A percentile compares a stretch with the other conserved stretches of the same genome.
Evolutionary conservation across 169 alveolate genomes (phyloP).

Genomic region (Toxoplasma gondii): DNA sequence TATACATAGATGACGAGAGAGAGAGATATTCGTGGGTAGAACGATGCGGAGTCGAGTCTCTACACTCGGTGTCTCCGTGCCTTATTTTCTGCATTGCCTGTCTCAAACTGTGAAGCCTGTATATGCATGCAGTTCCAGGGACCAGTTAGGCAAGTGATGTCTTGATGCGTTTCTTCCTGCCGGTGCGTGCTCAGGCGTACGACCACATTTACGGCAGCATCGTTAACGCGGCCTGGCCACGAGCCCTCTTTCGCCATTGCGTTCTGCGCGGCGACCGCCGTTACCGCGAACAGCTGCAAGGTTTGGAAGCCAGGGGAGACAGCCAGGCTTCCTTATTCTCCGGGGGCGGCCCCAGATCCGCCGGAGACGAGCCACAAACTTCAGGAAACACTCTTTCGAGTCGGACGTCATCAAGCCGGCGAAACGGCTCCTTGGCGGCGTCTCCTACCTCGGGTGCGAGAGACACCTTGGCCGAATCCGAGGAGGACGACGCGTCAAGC

Average conservation of each 20-base stretch:
- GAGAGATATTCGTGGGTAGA: neutral
- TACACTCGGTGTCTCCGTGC: neutral
- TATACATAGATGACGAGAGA: neutral
- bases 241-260: conserved; percentile 61
- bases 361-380: neutral
- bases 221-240: conserved; percentile 67
- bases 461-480: neutral
- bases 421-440: too few relatives aligned
- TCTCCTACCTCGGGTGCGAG: too few relatives aligned
- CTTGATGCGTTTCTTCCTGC: too few relatives aligned
- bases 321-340: neutral
- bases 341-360: neutral
- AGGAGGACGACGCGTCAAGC: neutral
- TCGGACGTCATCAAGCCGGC: too few relatives aligned
- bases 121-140: too few relatives aligned
- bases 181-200: conserved; percentile 52
- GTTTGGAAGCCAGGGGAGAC: neutral
- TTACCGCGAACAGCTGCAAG: conserved; percentile 55
- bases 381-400: too few relatives aligned
- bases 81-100: neutral
- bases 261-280: conserved; percentile 50
- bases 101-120: too few relatives aligned
- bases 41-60: neutral
- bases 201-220: conserved; percentile 62
- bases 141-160: too few relatives aligned